Evolutionary conservation across 768 basidiomycete species (phyloP), one percentile per base, ranked within the genome.

Genomic region (Phaeotremella skinneri): DNA sequence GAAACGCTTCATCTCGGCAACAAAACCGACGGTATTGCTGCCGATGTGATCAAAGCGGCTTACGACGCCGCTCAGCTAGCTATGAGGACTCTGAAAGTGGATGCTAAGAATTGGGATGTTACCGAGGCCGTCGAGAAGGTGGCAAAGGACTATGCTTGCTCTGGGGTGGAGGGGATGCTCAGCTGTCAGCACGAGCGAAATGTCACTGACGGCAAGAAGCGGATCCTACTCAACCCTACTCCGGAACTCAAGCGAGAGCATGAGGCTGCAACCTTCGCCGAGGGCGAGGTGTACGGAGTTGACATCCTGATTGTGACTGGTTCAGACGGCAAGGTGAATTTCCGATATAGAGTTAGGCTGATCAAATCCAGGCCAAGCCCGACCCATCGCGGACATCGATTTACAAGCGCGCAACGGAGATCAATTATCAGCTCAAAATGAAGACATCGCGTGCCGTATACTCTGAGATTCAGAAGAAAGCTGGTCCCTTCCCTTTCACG

Each of bases 401-500:
- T 75, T 96, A 89, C 83, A 92, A 96, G 77, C 84, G 89, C 57
- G 90, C 91, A 68, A 84, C 86, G 23, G 78, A 79, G 58, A 68
- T 77, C 80, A 93, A 89, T 39, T 98, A 98, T 80, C 90, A 91
- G 76, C 83, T 98, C 73, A 98, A 98, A 82, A 87, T 94, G 86
- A 97, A 94, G 82, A 94, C 89, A 63, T 93, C 92, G 43, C 88
- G 94, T 63, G 84, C 87, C n/a, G 87, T 94, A 41, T 98, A 97
- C 80, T 89, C 89, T 50, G 94, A 98, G 79, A 90, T 97, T 69
- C 90, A 93, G 80, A 93, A 91, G 82, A 98, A 97, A 61, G 90
- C 96, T 41, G 94, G 94, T 25, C 83, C 91, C 3, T 98, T 99
- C 85, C 94, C 96, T 31, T 97, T 99, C 83, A 97, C 93, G 70